Conservation (phyloP, 139 green algal species). For the Picochlorum sp. region DNA sequence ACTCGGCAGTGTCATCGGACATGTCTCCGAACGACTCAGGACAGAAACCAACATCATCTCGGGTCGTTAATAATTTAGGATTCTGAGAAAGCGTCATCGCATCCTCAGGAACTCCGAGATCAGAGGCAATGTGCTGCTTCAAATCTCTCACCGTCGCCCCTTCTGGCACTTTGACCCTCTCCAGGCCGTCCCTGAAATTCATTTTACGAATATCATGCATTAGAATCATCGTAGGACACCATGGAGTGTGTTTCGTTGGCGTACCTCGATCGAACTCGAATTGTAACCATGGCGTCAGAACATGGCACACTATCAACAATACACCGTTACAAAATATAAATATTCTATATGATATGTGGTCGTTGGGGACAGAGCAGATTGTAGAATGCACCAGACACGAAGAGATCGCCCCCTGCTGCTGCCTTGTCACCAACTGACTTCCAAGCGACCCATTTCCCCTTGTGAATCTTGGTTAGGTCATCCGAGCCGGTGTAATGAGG, state of each 20-base stretch:
- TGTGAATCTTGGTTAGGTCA: constrained; percentile 60
- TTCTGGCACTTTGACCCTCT: constrained; percentile 60
- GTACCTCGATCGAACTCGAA: constrained; percentile 2
- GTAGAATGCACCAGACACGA: constrained; percentile 84
- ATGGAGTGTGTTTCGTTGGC: background rate
- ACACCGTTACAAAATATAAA: constrained; percentile 6
- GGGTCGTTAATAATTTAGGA: constrained; percentile 52
- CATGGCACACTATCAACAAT: background rate
- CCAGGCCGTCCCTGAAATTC: constrained; percentile 63
- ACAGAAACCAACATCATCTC: constrained; percentile 19
- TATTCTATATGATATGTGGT: constrained; percentile 43
- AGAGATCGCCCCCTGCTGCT: constrained; percentile 73
- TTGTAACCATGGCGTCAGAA: background rate
- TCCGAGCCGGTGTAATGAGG: constrained; percentile 85
- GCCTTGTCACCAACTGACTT: constrained; percentile 67
- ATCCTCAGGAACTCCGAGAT: constrained; percentile 53
- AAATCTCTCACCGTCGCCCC: constrained; percentile 42
- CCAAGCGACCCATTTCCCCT: constrained; percentile 82
- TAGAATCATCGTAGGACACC: background rate
- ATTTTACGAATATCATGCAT: background rate
- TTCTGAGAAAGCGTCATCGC: constrained; percentile 67
- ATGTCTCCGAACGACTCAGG: constrained; percentile 38
- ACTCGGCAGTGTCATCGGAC: background rate
- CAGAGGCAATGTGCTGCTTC: constrained; percentile 40
- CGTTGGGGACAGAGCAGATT: constrained; percentile 91